These are phyloP conservation scores for Crepidotus sp. DNA, from an alignment of 1,284 basidiomycete genomes.

Conservation along the genomic window DNA sequence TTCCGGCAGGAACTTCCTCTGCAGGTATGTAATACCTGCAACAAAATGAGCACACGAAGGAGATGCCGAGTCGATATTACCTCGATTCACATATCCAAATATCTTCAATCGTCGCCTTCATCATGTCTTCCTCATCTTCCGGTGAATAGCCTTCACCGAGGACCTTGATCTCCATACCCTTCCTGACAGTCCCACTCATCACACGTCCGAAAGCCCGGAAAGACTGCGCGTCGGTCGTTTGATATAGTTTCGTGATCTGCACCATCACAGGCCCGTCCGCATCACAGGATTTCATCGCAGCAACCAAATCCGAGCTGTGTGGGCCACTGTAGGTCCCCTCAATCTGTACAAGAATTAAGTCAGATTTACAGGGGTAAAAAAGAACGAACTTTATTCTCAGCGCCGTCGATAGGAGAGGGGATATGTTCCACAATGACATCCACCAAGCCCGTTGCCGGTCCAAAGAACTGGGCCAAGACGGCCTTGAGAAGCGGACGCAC, in stretches of 20 bases:
- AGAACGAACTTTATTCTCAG: slow-evolving; percentile 55
- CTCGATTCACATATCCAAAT: slow-evolving; percentile 88
- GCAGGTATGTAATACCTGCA: slow-evolving; percentile 82
- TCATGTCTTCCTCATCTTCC: slow-evolving; percentile 99
- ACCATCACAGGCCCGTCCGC: slow-evolving; percentile 85
- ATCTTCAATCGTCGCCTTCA: slow-evolving; percentile 76
- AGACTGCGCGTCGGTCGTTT: slow-evolving; percentile 90
- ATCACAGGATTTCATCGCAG: slow-evolving; percentile 77
- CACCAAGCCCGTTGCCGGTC: slow-evolving; percentile 78
- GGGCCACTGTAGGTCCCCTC: slow-evolving; percentile 82
- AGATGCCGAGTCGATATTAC: slow-evolving; percentile 30
- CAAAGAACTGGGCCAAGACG: slow-evolving; percentile 94
- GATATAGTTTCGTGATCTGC: slow-evolving; percentile 89
- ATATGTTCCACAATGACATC: slow-evolving; percentile 90
- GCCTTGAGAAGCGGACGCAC: slow-evolving; percentile 91
- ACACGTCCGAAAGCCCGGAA: slow-evolving; percentile 96
- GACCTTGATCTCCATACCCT: slow-evolving; percentile 87
- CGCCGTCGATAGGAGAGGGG: slow-evolving; percentile 72
- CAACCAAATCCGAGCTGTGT: slow-evolving; percentile 68
- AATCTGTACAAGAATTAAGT: slow-evolving; percentile 35
- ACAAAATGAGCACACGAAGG: slow-evolving; percentile 15
- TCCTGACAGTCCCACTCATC: slow-evolving; percentile 81
- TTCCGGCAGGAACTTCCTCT: slow-evolving; percentile 86
- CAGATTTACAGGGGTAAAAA: neutral
- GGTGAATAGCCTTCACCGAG: slow-evolving; percentile 94